Conservation (phyloP, 306 rosid species). For the Quercus suber region DNA sequence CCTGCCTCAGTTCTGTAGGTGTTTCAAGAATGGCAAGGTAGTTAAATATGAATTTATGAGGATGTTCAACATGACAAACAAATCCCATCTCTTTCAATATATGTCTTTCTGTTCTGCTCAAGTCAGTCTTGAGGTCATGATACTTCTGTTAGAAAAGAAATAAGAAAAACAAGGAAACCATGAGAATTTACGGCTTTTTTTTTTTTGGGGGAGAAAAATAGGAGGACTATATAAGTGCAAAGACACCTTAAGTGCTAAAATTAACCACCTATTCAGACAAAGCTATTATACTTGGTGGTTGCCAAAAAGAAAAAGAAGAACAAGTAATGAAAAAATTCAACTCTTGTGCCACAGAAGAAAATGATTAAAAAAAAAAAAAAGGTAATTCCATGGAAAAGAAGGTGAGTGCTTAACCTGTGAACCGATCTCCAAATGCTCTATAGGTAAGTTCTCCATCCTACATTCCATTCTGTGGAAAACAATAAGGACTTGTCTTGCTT, state of each 20-base stretch:
- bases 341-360: neutral
- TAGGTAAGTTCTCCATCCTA: slow-evolving; percentile 75
- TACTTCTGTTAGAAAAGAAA: slow-evolving; percentile 57
- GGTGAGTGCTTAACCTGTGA: slow-evolving; percentile 63
- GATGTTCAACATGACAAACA: slow-evolving; percentile 97
- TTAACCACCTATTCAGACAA: neutral
- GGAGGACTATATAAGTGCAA: neutral
- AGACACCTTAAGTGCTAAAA: neutral
- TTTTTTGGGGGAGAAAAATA: neutral
- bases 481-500: slow-evolving; percentile 87
- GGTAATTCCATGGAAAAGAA: neutral
- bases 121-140: slow-evolving; percentile 70
- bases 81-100: slow-evolving; percentile 99
- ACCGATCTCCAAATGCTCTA: slow-evolving; percentile 71
- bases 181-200: neutral
- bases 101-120: slow-evolving; percentile 95
- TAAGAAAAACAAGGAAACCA: neutral
- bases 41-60: slow-evolving; percentile 92
- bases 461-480: slow-evolving; percentile 97
- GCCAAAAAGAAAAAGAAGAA: neutral
- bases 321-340: neutral
- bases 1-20: slow-evolving; percentile 83
- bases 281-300: neutral
- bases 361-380: neutral
- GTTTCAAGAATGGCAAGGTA: slow-evolving; percentile 87